Conservation (phyloP, 768 basidiomycete species). For the Sistotremastrum suecicum region DNA sequence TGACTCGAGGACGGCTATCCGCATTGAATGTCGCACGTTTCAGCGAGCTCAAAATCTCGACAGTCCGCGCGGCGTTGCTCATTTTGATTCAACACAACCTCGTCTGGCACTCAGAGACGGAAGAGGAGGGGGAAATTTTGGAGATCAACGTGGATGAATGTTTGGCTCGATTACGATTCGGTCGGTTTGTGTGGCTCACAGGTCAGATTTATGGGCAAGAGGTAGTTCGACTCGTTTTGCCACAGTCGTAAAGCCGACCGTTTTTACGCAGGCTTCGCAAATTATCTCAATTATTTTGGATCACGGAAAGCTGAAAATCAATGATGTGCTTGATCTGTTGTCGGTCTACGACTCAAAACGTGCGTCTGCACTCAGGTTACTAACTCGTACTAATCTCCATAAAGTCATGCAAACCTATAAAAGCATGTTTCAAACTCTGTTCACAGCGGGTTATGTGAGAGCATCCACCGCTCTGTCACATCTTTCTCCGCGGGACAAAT, state of each 20-base stretch:
- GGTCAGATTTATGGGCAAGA: constrained; percentile 53
- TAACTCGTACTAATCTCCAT: too few relatives aligned
- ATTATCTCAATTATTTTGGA: constrained; percentile 67
- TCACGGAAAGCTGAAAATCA: constrained; percentile 72
- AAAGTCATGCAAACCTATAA: too few relatives aligned
- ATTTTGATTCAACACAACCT: constrained; percentile 86
- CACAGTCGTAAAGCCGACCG: constrained; percentile 1
- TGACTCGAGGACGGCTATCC: constrained; percentile 76
- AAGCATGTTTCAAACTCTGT: constrained; percentile 34
- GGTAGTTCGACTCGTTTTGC: constrained; percentile 29
- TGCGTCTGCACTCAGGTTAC: constrained; percentile 20
- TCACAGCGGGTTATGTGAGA: constrained; percentile 61
- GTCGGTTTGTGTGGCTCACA: constrained; percentile 64
- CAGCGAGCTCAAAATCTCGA: constrained; percentile 51
- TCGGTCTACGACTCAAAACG: constrained; percentile 44
- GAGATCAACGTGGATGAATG: constrained; percentile 81
- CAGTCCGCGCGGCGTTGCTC: constrained; percentile 55
- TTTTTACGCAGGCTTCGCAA: constrained; percentile 44
- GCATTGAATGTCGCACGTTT: constrained; percentile 54
- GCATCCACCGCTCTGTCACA: constrained; percentile 70
- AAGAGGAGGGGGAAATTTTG: constrained; percentile 59
- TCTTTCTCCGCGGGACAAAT: constrained; percentile 65
- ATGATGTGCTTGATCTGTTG: constrained; percentile 47
- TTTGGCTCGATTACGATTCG: constrained; percentile 68
- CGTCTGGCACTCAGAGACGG: constrained; percentile 67